phyloP scores from a whole-genome alignment of 192 early-diverging fungal species.

The Kappamyces sp. region DNA sequence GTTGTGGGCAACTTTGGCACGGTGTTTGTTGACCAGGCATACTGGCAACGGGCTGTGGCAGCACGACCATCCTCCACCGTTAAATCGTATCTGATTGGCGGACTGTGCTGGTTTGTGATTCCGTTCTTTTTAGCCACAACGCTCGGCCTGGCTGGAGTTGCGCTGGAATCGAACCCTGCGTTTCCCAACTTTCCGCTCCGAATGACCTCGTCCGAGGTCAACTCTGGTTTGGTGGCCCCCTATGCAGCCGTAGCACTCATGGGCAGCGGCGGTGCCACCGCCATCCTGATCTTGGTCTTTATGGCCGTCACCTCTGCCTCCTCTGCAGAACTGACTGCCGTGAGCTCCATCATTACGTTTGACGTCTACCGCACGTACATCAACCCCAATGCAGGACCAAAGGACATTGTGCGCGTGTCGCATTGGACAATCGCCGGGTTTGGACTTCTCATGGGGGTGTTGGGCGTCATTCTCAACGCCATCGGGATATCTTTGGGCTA shows the following conservation, averaged over 20 bases:
- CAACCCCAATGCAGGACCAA: conserved; percentile 58
- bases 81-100: conserved; percentile 65
- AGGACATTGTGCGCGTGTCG: conserved; percentile 48
- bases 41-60: conserved; percentile 72
- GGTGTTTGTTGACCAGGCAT: conserved; percentile 67
- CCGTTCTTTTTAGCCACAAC: conserved; percentile 69
- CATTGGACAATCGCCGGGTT: conserved; percentile 48
- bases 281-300: conserved; percentile 60
- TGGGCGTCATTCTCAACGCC: conserved; percentile 52
- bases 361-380: conserved; percentile 68
- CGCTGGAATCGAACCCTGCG: conserved; percentile 44
- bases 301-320: conserved; percentile 75
- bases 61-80: conserved; percentile 60
- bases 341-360: conserved; percentile 67
- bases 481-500: conserved; percentile 66
- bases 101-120: conserved; percentile 72
- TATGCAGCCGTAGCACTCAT: conserved; percentile 58
- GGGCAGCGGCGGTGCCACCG: conserved; percentile 57
- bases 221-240: conserved; percentile 61
- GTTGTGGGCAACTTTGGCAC: conserved; percentile 74
- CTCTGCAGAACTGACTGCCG: conserved; percentile 68
- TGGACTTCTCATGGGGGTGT: conserved; percentile 64
- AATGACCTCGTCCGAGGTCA: conserved; percentile 47
- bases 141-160: conserved; percentile 61
- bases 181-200: conserved; percentile 55